Evolutionary conservation across 1,284 basidiomycete genomes (phyloP).

Genomic region (Wallemia mellicola): DNA sequence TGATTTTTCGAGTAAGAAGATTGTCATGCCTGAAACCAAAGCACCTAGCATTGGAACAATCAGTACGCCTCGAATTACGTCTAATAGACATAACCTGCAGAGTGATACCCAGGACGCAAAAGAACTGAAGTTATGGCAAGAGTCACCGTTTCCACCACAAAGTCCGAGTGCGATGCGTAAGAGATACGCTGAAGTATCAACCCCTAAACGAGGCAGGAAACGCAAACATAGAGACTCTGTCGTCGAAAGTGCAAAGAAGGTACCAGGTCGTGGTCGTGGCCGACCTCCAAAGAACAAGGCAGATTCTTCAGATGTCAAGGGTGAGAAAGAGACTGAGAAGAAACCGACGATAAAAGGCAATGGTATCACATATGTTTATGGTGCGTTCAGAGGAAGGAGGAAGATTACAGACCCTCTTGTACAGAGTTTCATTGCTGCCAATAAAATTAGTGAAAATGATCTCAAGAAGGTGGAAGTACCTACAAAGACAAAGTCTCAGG

Average conservation of each 20-base stretch:
- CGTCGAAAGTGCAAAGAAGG: background rate
- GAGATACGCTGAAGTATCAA: background rate
- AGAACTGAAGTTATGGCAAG: no score
- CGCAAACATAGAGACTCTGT: no score
- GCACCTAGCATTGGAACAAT: background rate
- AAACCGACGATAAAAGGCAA: background rate
- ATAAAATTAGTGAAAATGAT: no score
- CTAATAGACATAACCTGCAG: no score
- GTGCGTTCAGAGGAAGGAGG: background rate
- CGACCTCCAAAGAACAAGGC: background rate
- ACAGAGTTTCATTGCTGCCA: background rate
- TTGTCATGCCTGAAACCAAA: background rate
- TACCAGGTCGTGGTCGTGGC: background rate
- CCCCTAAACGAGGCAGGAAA: background rate
- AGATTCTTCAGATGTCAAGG: background rate
- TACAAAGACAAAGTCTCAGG: background rate
- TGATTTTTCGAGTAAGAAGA: background rate
- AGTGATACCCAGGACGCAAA: no score
- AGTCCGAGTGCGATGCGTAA: background rate
- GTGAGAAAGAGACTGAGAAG: background rate
- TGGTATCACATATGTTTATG: background rate
- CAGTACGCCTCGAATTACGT: no score
- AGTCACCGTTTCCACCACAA: background rate
- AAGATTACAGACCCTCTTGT: background rate
- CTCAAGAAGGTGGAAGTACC: background rate